Evolutionary conservation across 1,139 yeast genomes (phyloP).

Genomic region (Saccharomyces hybrid): DNA sequence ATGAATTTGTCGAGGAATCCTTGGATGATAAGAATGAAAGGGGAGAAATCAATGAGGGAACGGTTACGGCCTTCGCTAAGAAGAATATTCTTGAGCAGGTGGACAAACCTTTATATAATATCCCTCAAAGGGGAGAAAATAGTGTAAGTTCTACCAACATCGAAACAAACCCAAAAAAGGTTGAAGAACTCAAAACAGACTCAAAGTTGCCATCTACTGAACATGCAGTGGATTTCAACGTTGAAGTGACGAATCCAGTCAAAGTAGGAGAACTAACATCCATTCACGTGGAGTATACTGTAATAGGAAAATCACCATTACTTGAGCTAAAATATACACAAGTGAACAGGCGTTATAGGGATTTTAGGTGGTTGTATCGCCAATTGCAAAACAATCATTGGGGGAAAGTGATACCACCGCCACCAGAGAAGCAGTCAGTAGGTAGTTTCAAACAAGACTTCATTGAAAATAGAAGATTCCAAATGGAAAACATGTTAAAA

Average conservation of each 20-base stretch:
- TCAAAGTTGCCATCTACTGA: neutral
- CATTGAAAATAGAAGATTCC: conserved; percentile 75
- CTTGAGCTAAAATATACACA: conserved; percentile 18
- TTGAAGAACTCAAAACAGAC: neutral
- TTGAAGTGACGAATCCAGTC: conserved; percentile 82
- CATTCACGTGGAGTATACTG: conserved; percentile 83
- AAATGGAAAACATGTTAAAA: conserved; percentile 80
- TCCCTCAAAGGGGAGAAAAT: conserved; percentile 12
- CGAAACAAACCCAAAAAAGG: neutral
- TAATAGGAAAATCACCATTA: conserved; percentile 46
- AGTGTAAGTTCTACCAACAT: conserved; percentile 1
- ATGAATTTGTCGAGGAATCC: conserved; percentile 22
- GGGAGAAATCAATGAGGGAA: neutral
- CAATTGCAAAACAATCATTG: conserved; percentile 83
- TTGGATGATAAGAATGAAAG: conserved; percentile 8
- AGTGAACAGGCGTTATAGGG: conserved; percentile 74
- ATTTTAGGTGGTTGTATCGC: conserved; percentile 82
- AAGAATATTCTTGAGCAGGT: conserved; percentile 19
- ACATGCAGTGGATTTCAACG: conserved; percentile 39
- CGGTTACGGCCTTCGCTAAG: neutral
- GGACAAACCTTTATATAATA: conserved; percentile 23
- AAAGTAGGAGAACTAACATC: conserved; percentile 86
- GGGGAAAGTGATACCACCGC: conserved; percentile 89
- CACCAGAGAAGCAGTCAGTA: conserved; percentile 91
- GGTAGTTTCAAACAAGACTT: conserved; percentile 85